A percentile compares a stretch with the other conserved stretches of the same genome.
Evolutionary conservation across 2,329 filamentous ascomycete genomes (phyloP).

Genomic region (Escovopsis sp.): DNA sequence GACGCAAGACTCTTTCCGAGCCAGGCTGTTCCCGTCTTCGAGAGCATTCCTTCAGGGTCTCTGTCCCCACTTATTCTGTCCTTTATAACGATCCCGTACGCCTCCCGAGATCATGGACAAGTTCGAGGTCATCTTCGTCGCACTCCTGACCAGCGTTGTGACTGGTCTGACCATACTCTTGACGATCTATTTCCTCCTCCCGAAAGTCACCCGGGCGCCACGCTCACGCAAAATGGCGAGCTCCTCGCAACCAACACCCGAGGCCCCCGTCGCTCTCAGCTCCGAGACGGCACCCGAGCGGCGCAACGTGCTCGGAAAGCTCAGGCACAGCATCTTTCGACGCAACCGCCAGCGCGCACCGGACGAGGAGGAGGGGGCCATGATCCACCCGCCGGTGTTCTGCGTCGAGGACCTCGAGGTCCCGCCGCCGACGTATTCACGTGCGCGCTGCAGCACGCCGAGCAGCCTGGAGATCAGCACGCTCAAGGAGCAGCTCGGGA

Average conservation of each 20-base stretch:
- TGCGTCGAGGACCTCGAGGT: constrained; percentile 4
- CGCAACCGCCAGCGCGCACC: not conserved
- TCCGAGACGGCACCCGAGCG: constrained; percentile 6
- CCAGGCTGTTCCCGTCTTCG: no score
- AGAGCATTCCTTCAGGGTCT: no score
- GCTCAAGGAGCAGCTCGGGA: not conserved
- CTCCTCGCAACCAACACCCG: constrained; percentile 2
- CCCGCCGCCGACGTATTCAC: constrained; percentile 7
- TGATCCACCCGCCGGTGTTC: constrained; percentile 4
- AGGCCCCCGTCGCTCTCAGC: constrained; percentile 11
- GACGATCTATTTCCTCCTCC: no score
- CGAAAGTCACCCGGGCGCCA: no score
- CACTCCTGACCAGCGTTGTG: no score
- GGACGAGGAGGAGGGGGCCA: not conserved
- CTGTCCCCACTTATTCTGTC: no score
- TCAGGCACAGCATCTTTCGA: not conserved
- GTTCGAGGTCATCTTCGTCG: no score
- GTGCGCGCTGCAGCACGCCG: not conserved
- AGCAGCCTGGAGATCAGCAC: constrained; percentile 1
- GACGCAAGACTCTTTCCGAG: no score
- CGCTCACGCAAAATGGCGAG: no score
- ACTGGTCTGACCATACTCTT: no score
- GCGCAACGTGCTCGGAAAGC: constrained; percentile 4
- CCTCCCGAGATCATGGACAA: no score
- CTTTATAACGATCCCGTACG: no score